Evolutionary conservation across 2,329 filamentous ascomycete species (phyloP), one percentile per base, ranked within the genome.

Genomic region (Nemania sp.): DNA sequence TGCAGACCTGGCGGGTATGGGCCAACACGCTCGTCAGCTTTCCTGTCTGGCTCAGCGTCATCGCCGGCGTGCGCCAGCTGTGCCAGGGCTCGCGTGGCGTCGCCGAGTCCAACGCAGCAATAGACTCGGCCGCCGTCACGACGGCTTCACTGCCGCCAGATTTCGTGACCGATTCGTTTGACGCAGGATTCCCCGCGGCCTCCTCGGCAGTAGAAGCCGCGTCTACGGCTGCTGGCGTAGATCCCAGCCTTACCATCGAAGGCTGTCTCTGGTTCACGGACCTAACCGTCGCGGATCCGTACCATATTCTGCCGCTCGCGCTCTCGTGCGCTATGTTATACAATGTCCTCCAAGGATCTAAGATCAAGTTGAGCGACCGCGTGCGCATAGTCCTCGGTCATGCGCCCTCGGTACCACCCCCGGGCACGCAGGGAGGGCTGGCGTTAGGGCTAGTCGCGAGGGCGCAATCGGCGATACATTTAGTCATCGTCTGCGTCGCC

Each of bases 241-340:
- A 79, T 37, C 67, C 72, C 3, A 71, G 73, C 1, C 62, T 84
- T n/a, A 63, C 71, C 1, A 71, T 76, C 0, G 81, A 78, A 5
- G 81, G 81, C 22, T 75, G 72, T 34, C 70, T 83, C 14, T 84
- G 81, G 80, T 82, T 84, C 61, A 70, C 74, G 2, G 77, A 84
- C 59, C 73, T 84, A 20, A 77, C 76, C 6, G 75, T 65, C 24
- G 69, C 77, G 26, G 82, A 84, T 55, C 80, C 82, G 1, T 77
- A 76, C 51, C 71, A 75, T 51, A 66, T 76, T 23, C 72, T 84
- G 0, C 80, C 82, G 3, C 50, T 73, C 8, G 62, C 68, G 1
- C 62, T 77, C 17, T 75, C 73, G 0, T 68, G 61, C 5, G 56
- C 71, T 15, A 58, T 77, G 12, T 46, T 74, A 3, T 11, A 52